phyloP scores from a whole-genome alignment of 2,329 filamentous ascomycete genomes.

The Nectriaceae sp. region DNA sequence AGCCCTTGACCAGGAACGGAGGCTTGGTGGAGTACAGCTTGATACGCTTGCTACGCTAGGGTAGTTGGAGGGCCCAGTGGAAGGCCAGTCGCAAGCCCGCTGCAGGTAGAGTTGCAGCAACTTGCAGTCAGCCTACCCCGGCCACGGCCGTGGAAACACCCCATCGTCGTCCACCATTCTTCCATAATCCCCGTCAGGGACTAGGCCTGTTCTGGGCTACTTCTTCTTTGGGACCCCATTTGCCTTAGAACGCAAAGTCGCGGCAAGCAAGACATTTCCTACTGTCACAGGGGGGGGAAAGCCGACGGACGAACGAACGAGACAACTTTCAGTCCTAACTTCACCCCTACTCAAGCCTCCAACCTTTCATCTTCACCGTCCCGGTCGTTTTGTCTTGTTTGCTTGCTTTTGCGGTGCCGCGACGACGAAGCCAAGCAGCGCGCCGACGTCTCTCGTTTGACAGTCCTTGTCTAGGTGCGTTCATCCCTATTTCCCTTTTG shows the following conservation, averaged over 20 bases:
- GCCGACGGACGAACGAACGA: neutral
- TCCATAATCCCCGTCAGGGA: conserved; percentile 17
- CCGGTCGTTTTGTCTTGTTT: conserved; percentile 10
- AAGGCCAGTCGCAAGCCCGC: neutral
- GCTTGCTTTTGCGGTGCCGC: conserved; percentile 21
- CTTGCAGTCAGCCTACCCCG: conserved; percentile 18
- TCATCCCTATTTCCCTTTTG: conserved; percentile 16
- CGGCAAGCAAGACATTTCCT: conserved; percentile 1
- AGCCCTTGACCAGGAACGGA: conserved; percentile 29
- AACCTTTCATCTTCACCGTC: conserved; percentile 8
- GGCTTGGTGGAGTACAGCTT: conserved; percentile 17
- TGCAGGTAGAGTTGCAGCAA: conserved; percentile 5
- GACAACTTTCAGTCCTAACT: conserved; percentile 8
- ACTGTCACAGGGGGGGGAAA: conserved; percentile 1
- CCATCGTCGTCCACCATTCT: conserved; percentile 15
- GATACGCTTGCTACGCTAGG: neutral
- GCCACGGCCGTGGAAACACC: conserved; percentile 24
- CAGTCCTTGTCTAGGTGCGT: conserved; percentile 19
- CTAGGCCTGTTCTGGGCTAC: neutral
- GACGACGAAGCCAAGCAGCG: conserved; percentile 7
- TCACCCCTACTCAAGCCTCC: conserved; percentile 7
- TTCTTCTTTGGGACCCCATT: neutral
- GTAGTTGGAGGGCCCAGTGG: neutral
- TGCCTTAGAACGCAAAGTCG: neutral
- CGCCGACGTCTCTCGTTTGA: conserved; percentile 10